Base-by-base conservation (phyloP, 495 filamentous ascomycete species). In the Aspergillus carlsbadensis region DNA sequence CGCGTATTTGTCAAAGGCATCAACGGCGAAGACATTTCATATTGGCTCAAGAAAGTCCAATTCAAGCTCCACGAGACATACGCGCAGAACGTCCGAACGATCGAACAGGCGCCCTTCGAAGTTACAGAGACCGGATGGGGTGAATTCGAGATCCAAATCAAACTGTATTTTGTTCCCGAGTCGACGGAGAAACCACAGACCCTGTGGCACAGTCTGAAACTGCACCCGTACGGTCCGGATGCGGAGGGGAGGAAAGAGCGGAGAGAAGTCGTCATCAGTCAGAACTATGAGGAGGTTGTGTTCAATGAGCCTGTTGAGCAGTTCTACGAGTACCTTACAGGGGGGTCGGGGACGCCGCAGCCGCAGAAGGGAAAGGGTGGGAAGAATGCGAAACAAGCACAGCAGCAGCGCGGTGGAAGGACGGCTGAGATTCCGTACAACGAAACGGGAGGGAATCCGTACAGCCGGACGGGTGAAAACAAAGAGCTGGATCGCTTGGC, bases 51-150 rank as follows among this genome's bases (percentile, higher is more conserved):
- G 53, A 94, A 96, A 65, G 94, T 97, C 5, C 90, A 95, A 69
- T 98, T 98, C 80, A 97, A 97, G 68, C 83, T 98, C 4, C 91
- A 96, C 78, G 92, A 97, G 65, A 94, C 92, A 5, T 97, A 96
- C 69, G 83, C 89, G 34, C 92, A 96, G 67, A 86, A 87, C 58
- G 78, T 92, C 2, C 88, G 94, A 56, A 91, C 87, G 42, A 69
- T 91, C 75, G 79, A 90, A 70, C 79, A 83, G 42, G 84, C 84
- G 24, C 87, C 93, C 24, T 98, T 96, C 70, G 82, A 89, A 68
- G 88, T 98, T 41, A 80, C 80, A 48, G 94, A 97, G 72, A 96
- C 92, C 0, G 94, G 94, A 35, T 98, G 93, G 91, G 94, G 94
- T 62, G 94, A 96, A 76, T 98, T 98, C 76, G 89, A 94, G 65